Evolutionary conservation across 2,329 filamentous ascomycete genomes (phyloP).

Genomic region (Septoria linicola): DNA sequence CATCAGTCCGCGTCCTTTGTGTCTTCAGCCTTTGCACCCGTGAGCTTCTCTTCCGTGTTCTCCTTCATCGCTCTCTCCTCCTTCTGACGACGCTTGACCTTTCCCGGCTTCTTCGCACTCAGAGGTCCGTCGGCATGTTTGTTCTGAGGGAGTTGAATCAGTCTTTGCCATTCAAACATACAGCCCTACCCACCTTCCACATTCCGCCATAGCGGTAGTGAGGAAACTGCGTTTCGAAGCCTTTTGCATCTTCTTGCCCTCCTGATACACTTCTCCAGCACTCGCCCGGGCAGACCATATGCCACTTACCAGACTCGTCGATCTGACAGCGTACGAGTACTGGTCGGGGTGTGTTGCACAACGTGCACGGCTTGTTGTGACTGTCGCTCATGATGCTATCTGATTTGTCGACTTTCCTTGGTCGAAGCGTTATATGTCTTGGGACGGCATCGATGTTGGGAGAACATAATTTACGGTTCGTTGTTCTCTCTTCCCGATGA

Average conservation of each 20-base stretch:
- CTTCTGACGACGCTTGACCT: conserved; percentile 40
- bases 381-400: conserved; percentile 11
- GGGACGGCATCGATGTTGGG: too few relatives aligned
- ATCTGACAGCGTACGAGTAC: conserved; percentile 48
- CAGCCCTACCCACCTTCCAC: conserved; percentile 41
- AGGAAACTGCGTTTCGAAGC: conserved; percentile 36
- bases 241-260: conserved; percentile 45
- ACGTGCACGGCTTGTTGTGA: conserved; percentile 43
- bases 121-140: conserved; percentile 39
- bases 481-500: conserved; percentile 2
- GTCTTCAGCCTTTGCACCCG: too few relatives aligned
- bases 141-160: conserved; percentile 34
- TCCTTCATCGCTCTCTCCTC: conserved; percentile 19
- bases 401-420: too few relatives aligned
- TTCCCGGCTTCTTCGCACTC: conserved; percentile 45
- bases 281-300: conserved; percentile 46
- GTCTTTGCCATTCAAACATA: not conserved
- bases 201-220: conserved; percentile 41
- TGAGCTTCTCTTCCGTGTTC: too few relatives aligned
- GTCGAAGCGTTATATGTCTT: too few relatives aligned
- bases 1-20: too few relatives aligned
- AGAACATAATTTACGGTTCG: not conserved
- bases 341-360: conserved; percentile 41
- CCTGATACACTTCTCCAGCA: conserved; percentile 48
- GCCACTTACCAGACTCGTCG: conserved; percentile 42